Base-by-base conservation (phyloP, 768 basidiomycete species). In the Lepiota venenata region DNA sequence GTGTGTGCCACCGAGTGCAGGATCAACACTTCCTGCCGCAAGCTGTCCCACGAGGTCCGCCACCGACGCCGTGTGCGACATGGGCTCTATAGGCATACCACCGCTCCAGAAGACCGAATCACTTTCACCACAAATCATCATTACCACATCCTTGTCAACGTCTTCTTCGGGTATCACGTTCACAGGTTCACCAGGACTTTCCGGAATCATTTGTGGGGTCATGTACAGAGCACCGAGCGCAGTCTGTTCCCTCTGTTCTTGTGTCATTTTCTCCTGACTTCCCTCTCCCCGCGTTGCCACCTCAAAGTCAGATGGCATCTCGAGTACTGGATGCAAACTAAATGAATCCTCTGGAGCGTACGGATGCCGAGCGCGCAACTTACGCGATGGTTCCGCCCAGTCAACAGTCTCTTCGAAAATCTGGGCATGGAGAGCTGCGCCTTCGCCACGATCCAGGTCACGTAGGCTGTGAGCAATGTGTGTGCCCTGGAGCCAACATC, bases 381-480 rank as follows among this genome's bases (percentile, higher is more conserved):
- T 78, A 93, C 92, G 74, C 63, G 80, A 68, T 55, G 89, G 91
- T 64, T 93, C 92, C 63, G 74, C 75, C 91, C 91, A 93, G 74
- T 93, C 92, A 60, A 91, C 75, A 54, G 83, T 78, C 73, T 93
- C 91, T 73, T 93, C 91, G 69, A 93, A 93, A 57, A 89, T 64
- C 66, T 85, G 87, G 57, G 83, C 82, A 65, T 93, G 91, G 62
- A 93, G 67, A 49, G 91, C 89, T 52, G 88, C 89, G 47, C 91
- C 91, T 69, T 93, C 92, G 67, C 83, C 87, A 67, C 88, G 82
- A 72, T 93, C 91, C 75, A 93, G 77, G 72, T 92, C 91, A 66
- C 90, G 90, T 60, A 88, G 69, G 74, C 77, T 88, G 71, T 88
- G 86, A 60, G 75, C 63, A 64, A 76, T 73, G 74, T 87, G 85